Percentiles rank a stretch among this genome's conserved stretches.
Evolutionary conservation across 305 asterid genomes (phyloP).

Genomic region (Fraxinus sp.): DNA sequence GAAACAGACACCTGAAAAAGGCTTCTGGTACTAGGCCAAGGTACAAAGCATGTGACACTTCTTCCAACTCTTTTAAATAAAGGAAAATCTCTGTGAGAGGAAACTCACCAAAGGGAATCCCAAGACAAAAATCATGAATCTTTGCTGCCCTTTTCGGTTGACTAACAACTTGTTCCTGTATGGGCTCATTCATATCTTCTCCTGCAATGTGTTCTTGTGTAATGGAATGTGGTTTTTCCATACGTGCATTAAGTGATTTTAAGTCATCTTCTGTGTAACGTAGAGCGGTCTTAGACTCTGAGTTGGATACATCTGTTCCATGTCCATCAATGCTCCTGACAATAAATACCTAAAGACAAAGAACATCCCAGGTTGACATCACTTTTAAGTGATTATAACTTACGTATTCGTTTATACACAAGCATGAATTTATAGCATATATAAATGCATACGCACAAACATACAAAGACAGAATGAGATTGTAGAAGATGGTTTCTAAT

Average conservation of each 20-base stretch:
- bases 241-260: slow-evolving; percentile 26
- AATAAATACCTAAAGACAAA: slow-evolving; percentile 26
- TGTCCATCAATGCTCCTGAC: slow-evolving; percentile 29
- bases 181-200: slow-evolving; percentile 32
- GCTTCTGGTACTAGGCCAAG: slow-evolving; percentile 21
- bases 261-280: slow-evolving; percentile 30
- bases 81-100: slow-evolving; percentile 5
- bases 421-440: background rate
- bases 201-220: slow-evolving; percentile 22
- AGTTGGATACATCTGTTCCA: slow-evolving; percentile 23
- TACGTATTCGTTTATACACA: background rate
- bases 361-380: slow-evolving; percentile 9
- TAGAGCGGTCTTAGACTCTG: slow-evolving; percentile 19
- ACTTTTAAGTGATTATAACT: background rate
- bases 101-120: slow-evolving; percentile 85
- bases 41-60: background rate
- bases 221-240: slow-evolving; percentile 18
- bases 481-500: background rate
- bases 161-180: slow-evolving; percentile 27
- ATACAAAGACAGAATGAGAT: background rate
- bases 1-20: background rate
- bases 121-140: slow-evolving; percentile 85
- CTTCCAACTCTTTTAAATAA: slow-evolving; percentile 9
- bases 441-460: background rate
- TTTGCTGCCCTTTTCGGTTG: slow-evolving; percentile 63